Evolutionary conservation across 306 rosid species (phyloP).

Genomic region (Sesbania bispinosa): DNA sequence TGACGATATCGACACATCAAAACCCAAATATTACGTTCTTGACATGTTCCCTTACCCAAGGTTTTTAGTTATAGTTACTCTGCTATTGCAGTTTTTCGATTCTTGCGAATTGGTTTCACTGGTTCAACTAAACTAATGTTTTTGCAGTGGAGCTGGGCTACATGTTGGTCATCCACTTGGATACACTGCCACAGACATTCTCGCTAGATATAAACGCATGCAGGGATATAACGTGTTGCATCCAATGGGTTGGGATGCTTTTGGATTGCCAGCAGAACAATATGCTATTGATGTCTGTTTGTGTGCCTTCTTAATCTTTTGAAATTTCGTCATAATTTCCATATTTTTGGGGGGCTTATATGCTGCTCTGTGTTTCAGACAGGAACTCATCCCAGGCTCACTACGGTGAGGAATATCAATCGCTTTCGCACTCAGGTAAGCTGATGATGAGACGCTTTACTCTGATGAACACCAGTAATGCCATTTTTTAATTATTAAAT

Average conservation of each 20-base stretch:
- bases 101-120: background rate
- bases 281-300: slow-evolving; percentile 81
- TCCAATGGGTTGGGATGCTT: slow-evolving; percentile 99
- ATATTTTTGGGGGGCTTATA: background rate
- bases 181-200: slow-evolving; percentile 90
- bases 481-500: background rate
- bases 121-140: background rate
- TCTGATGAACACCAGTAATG: background rate
- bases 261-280: slow-evolving; percentile 99
- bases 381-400: slow-evolving; percentile 92
- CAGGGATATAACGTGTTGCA: slow-evolving; percentile 86
- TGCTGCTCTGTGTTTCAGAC: slow-evolving; percentile 54
- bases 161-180: slow-evolving; percentile 99
- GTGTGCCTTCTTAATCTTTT: background rate
- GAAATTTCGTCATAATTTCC: background rate
- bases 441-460: background rate
- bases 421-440: slow-evolving; percentile 93
- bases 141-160: slow-evolving; percentile 85
- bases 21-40: slow-evolving; percentile 89
- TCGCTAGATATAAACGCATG: slow-evolving; percentile 89
- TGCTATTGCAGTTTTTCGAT: background rate
- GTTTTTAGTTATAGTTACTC: slow-evolving; percentile 31
- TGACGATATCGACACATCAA: slow-evolving; percentile 73
- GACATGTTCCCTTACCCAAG: slow-evolving; percentile 99
- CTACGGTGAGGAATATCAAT: slow-evolving; percentile 70